A percentile compares a stretch with the other conserved stretches of the same genome.
phyloP scores from a whole-genome alignment of 495 filamentous ascomycete species.

The Penicillium verhagenii region DNA sequence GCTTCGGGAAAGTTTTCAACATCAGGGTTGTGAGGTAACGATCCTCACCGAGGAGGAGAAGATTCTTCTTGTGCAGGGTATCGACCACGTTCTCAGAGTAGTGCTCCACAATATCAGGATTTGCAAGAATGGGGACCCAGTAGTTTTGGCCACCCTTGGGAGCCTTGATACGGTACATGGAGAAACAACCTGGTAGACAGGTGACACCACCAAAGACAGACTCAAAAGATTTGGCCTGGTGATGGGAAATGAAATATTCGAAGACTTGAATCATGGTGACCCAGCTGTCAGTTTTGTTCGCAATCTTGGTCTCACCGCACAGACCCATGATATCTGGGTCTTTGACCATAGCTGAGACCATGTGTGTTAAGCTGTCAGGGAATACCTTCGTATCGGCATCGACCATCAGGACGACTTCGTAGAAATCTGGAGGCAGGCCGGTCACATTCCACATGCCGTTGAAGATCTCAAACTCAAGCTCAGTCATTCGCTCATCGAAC shows the following conservation, averaged over 20 bases:
- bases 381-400: conserved; percentile 99
- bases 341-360: conserved; percentile 98
- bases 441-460: conserved; percentile 99
- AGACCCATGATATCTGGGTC: conserved; percentile 99
- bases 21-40: conserved; percentile 96
- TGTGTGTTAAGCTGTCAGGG: conserved; percentile 96
- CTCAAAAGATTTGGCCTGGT: conserved; percentile 95
- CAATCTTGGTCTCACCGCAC: conserved; percentile 99
- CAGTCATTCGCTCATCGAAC: conserved; percentile 99
- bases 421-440: conserved; percentile 95
- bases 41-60: conserved; percentile 93
- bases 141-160: conserved; percentile 98
- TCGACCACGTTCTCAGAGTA: conserved; percentile 99
- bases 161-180: conserved; percentile 99
- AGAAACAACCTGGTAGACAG: conserved; percentile 98
- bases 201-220: conserved; percentile 99
- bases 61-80: conserved; percentile 96
- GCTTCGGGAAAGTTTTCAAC: conserved; percentile 98
- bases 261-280: conserved; percentile 99
- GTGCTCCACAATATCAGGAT: conserved; percentile 97
- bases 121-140: conserved; percentile 98
- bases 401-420: conserved; percentile 96
- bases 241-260: conserved; percentile 98
- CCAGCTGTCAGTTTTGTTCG: conserved; percentile 94
- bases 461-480: conserved; percentile 99